These are phyloP conservation scores for Phytophthora sp. DNA, from an alignment of 352 stramenopile genomes.

Conservation along the genomic window DNA sequence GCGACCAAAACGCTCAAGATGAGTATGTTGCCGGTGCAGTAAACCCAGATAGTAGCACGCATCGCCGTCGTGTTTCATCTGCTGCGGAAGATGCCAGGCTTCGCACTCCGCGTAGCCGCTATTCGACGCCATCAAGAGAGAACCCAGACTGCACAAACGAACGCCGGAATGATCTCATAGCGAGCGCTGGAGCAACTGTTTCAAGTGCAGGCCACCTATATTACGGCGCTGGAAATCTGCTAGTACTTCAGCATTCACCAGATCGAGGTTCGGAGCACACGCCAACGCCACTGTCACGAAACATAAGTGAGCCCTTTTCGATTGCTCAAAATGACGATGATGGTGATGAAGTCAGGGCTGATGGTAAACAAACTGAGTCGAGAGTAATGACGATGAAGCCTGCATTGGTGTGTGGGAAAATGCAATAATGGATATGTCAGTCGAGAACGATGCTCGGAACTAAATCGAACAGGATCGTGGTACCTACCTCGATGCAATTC, in stretches of 20 bases:
- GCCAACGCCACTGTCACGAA: neutral
- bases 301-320: neutral
- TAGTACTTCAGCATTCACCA: neutral
- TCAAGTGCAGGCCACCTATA: neutral
- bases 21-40: too few relatives aligned
- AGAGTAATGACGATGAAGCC: neutral
- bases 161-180: neutral
- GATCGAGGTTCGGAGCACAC: neutral
- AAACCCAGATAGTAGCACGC: too few relatives aligned
- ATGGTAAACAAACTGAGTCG: conserved; percentile 1
- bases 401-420: conserved; percentile 7
- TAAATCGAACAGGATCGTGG: neutral
- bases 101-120: too few relatives aligned
- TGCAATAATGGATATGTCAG: conserved; percentile 3
- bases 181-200: neutral
- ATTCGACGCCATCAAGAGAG: neutral
- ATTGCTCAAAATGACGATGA: neutral
- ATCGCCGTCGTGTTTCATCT: too few relatives aligned
- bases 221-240: neutral
- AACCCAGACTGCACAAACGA: neutral
- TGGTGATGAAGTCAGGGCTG: neutral
- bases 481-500: neutral
- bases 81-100: too few relatives aligned
- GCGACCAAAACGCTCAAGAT: neutral
- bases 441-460: neutral